Base-by-base conservation (phyloP, 805 yeast species). In the Lipomyces anomalus region DNA sequence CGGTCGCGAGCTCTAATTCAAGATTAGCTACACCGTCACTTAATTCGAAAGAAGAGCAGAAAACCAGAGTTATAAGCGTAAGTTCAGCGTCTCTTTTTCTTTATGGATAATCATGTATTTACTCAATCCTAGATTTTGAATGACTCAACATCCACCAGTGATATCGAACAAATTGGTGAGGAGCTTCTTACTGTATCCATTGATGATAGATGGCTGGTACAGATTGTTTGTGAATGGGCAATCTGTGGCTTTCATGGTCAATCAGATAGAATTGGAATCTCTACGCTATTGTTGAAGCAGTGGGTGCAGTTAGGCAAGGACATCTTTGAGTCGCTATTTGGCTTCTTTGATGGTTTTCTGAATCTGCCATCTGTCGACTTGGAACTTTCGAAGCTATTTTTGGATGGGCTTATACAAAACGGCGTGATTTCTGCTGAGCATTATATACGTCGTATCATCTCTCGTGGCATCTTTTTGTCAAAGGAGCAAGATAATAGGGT, bases 381-480 rank as follows among this genome's bases (percentile, higher is more conserved):
- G 26, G 68, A 49, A 9, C 20, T 42, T 40, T 24, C 35, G 9
- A 46, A 35, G 23, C 21, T 29, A 4, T 35, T 49, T 13, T 13
- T 82, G 16, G 69, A 72, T 43, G 80, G 76, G 59, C 61, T 80
- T 3, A 53, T 65, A 6, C 73, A 71, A 35, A 54, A 71, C 43
- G 73, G 73, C 38, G 61, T 82, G 21, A 70, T 83, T 21, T 64
- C 76, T 2, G 68, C 80, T 13, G 78, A 83, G 1, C 73, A 83
- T 1, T 90, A 90, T 58, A 70, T 89, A 46, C 69, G 97, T 57
- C 78, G 80, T 55, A 67, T 89, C 30, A 88, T 90, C 37, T 86
- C 96, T 6, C 80, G 92, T 0, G 98, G 97, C 3, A 70, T 87
- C 0, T 76, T 89, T 38, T 86, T 84, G 35, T 24, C 42, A 9